Evolutionary conservation across 2,329 filamentous ascomycete species (phyloP), one percentile per base, ranked within the genome.

Genomic region (Anthostomella pinea): DNA sequence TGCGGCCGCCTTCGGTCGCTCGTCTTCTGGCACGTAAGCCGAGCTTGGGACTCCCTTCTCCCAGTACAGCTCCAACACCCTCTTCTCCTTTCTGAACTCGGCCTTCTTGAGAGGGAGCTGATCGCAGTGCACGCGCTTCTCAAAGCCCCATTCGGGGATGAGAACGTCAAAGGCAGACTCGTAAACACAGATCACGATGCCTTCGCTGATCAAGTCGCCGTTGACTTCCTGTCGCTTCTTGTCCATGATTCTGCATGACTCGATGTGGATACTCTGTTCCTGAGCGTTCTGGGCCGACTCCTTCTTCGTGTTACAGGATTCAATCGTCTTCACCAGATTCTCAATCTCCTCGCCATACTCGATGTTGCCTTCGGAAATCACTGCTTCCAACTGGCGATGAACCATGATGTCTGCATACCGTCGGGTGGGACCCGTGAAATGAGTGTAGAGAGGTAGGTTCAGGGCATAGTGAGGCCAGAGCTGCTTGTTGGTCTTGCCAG

Each of bases 111-210:
- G 72, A 19, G 93, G 93, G 60, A 98, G 75, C 71, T 98, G 93
- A 59, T 98, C 93, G 61, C 93, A 98, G 68, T 98, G 93, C 34
- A 98, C 93, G 48, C 93, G 87, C 80, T 98, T 98, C 73, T 98
- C 93, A 52, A 98, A 97, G 49, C 93, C 93, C 73, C 89, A 98
- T 60, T 98, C 90, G 5, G 93, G 93, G 61, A 98, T 97, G 47
- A 98, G 77, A 27, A 98, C 88, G 63, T 98, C 93, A 61, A 98
- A 98, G 14, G 93, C 93, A 18, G 93, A 97, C 67, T 98, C 93
- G 65, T 98, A 98, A 20, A 98, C 93, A 59, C 88, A 95, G 38
- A 98, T 76, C 31, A 98, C 89, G 54, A 98, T 91, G 51, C 93
- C 93, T 62, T 97, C 91, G 54, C 85, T 89, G 61, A 98, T 89